Base-by-base conservation (phyloP, 2,329 filamentous ascomycete species). In the Dothistroma septosporum region DNA sequence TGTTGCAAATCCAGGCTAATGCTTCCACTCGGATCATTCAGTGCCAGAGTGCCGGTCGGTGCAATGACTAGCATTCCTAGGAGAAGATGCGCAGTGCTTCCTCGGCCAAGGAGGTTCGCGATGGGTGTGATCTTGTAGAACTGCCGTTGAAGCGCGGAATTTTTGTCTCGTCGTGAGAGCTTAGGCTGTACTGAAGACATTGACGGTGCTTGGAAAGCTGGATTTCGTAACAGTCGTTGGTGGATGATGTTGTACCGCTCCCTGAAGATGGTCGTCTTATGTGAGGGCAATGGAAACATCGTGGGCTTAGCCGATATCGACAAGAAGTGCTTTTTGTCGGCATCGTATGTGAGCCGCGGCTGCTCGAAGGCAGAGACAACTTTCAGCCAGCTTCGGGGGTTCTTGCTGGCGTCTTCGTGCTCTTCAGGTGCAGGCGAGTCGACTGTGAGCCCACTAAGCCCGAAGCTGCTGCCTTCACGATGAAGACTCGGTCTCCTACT, bases 211-310 rank as follows among this genome's bases (percentile, higher is more conserved):
- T 97, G 92, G 69, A 99, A 99, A 21, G 90, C 87, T 75, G 97
- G 92, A 72, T 97, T 97, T 53, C 94, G 88, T 46, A 97, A 83
- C 19, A 97, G 84, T 19, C 94, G 87, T 74, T 97, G 93, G 73
- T 97, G 90, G 55, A 97, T 88, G 58, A 97, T 84, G 69, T 96
- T 89, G 74, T 95, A 97, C 64, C 92, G 85, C 73, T 97, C 92
- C 66, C 92, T 86, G 76, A 97, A 97, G 49, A 94, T 80, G 2
- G 86, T 81, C 1, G 91, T 96, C 75, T 96, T 96, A 71, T 92
- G 89, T 6, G 87, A 85, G 16, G 91, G 86, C 9, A 85, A 80
- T 0, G 95, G 91, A 64, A 99, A 78, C 9, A 77, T 69, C 0
- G 76, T 75, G 0, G 76, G 75, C 49, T 77, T 78, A 4, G 69